Evolutionary conservation across 495 filamentous ascomycete species (phyloP).

Genomic region (Aspergillus asperescens): DNA sequence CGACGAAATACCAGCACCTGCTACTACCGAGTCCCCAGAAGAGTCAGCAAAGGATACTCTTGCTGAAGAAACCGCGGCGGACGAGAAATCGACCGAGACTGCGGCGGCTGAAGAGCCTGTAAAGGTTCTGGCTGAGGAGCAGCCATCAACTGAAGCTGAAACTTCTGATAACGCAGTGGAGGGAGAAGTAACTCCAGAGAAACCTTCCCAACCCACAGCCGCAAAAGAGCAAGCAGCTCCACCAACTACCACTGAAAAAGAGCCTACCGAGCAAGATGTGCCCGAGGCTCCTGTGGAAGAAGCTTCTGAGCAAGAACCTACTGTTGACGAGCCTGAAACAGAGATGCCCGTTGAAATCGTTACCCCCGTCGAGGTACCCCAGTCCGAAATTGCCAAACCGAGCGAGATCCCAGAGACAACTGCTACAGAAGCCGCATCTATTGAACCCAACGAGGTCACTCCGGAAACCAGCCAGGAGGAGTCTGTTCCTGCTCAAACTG

Average conservation of each 20-base stretch:
- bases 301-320: not conserved
- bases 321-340: not conserved
- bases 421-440: not conserved
- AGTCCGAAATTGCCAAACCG: not conserved
- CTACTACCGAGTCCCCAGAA: constrained; percentile 8
- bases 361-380: constrained; percentile 1
- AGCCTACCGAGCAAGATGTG: not conserved
- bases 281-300: not conserved
- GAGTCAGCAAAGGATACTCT: not conserved
- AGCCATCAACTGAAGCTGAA: not conserved
- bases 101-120: not conserved
- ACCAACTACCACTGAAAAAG: not conserved
- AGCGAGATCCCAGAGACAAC: not conserved
- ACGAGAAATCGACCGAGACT: not conserved
- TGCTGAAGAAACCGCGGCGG: not conserved
- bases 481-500: not conserved
- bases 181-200: not conserved
- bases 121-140: not conserved
- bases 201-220: not conserved
- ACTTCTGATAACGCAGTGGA: not conserved
- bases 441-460: not conserved
- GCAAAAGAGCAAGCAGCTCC: not conserved
- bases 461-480: constrained; percentile 10
- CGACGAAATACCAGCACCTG: not conserved
- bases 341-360: constrained; percentile 4